Base-by-base conservation (phyloP, 1,139 yeast genomes). In the Entelexis paramagnoliae region DNA sequence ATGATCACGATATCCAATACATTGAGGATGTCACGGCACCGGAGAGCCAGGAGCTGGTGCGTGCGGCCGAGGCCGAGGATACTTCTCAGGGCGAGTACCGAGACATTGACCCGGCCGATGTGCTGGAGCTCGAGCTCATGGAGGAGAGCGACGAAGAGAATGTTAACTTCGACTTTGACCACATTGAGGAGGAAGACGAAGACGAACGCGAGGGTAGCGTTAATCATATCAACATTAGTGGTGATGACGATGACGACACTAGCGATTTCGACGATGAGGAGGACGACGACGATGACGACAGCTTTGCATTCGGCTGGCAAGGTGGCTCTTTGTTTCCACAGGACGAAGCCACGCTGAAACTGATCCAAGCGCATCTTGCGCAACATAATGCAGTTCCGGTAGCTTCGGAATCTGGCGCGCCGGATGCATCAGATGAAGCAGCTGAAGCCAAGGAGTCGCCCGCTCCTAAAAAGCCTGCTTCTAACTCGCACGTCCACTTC, bases 171-270 rank as follows among this genome's bases (percentile, higher is more conserved):
- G 64, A 68, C 24, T 69, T 66, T 6, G 70, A 65, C 10, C 73
- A 72, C 47, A 74, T 70, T 11, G 73, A 68, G 26, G 74, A 74
- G 28, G 60, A 64, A 56, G 66, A 49, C 13, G 53, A 35, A 52
- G 70, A 75, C 0, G 75, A 76, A 8, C 83, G 80, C 54, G 70
- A 81, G 51, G n/a, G n/a, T n/a, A n/a, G n/a, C n/a, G 24, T 6
- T 4, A 22, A 22, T 22, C 64, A 72, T 11, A 71, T 5, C 20
- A 10, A 26, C 13, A 29, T 3, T 11, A 19, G 26, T 29, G 45
- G n/a, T 24, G 69, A 64, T 14, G 74, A 71, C 48, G 75, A 70
- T n/a, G 72, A 68, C 28, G 73, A 73, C 16, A 63, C 81, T 4
- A 83, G 85, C 0, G 78, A 75, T 41, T 63, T 67, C 17, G 69